Base-by-base conservation (phyloP, 208 protist genomes). In the Leptomonas seymouri region DNA sequence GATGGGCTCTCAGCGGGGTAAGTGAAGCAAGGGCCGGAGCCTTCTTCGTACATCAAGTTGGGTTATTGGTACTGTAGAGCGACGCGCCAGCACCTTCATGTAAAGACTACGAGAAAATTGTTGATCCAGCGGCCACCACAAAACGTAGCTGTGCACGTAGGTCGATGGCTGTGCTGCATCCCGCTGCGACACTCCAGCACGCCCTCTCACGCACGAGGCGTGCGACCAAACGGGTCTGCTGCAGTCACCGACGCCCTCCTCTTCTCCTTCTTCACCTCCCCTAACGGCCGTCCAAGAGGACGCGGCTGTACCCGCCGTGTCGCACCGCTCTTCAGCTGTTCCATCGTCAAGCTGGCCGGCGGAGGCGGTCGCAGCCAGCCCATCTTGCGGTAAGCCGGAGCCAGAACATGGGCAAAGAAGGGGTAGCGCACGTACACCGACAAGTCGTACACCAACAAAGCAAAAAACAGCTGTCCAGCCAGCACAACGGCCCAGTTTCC, bases 351-450 rank as follows among this genome's bases (percentile, higher is more conserved):
- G 49, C 76, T 78, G 0, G 74, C 71, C 18, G 58, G 25, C 4
- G 74, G 79, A 15, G 63, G 41, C 3, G 79, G 67, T 2, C 77
- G 76, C n/a, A 79, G 53, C 73, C 66, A 80, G 15, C 78, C 76
- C 65, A 82, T 50, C 65, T 71, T 74, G 18, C 89, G 86, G 56
- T 86, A 94, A 2, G 71, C 14, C n/a, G 89, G 89, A 0, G 84
- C 89, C 25, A 94, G 54, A 1, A 90, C 65, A 36, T 87, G 60
- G 18, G 85, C 79, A 49, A 94, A 94, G 30, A 90, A 71, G 0
- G 89, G 89, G 55, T 92, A 92, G 5, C 89, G 89, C 30, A 92
- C 53, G 42, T 94, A 94, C 20, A 91, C 86, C 0, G 82, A 88
- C 42, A 91, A 48, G 65, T 94, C 89, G 71, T 94, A 94, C 36